These are phyloP conservation scores for Barnettozyma sp. DNA, from an alignment of 805 yeast species.

Conservation along the genomic window DNA sequence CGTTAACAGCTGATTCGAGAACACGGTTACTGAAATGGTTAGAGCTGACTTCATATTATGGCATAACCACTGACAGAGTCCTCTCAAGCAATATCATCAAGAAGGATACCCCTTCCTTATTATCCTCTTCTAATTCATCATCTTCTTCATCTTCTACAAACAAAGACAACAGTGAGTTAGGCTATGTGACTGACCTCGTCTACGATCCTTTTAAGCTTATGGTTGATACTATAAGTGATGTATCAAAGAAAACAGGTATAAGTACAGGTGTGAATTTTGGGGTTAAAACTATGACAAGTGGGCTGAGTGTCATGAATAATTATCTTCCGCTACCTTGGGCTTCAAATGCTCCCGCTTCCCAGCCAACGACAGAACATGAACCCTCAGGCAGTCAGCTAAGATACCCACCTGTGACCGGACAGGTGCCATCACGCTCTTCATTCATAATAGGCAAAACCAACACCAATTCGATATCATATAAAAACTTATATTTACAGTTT, in stretches of 20 bases:
- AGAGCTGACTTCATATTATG: slow-evolving; percentile 12
- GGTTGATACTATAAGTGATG: slow-evolving; percentile 19
- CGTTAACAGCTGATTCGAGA: slow-evolving; percentile 8
- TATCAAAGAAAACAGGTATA: slow-evolving; percentile 16
- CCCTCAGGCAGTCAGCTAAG: no score
- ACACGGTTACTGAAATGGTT: slow-evolving; percentile 19
- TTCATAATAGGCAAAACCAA: slow-evolving; percentile 18
- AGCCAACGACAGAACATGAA: no score
- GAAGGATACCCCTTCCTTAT: no score
- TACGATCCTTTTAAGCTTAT: slow-evolving; percentile 25
- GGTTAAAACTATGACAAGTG: slow-evolving; percentile 13
- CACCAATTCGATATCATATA: slow-evolving; percentile 14
- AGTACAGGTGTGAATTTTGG: slow-evolving; percentile 21
- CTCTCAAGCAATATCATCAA: slow-evolving; percentile 21
- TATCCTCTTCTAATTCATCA: no score
- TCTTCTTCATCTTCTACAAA: slow-evolving; percentile 10
- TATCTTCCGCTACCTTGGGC: slow-evolving; percentile 12
- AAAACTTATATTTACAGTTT: slow-evolving; percentile 18
- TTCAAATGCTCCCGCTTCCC: background rate
- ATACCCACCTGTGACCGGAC: background rate
- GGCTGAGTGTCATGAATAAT: slow-evolving; percentile 8
- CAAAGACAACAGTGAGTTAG: background rate
- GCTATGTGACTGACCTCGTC: slow-evolving; percentile 14
- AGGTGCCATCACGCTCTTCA: background rate
- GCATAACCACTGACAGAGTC: slow-evolving; percentile 12